phyloP scores from a whole-genome alignment of 2,329 filamentous ascomycete genomes.

The Berkeleyomyces rouxiae region DNA sequence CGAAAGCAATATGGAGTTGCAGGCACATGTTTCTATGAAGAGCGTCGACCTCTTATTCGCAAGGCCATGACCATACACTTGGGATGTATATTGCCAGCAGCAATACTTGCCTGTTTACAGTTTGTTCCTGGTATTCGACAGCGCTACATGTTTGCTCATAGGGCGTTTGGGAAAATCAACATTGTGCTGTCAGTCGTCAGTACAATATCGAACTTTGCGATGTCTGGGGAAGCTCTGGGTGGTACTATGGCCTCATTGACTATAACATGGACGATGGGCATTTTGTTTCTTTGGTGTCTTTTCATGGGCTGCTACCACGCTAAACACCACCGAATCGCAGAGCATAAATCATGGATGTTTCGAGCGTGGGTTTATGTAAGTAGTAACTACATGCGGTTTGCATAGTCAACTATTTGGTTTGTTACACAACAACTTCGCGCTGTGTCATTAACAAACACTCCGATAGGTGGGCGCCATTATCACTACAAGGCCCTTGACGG shows the following conservation, averaged over 20 bases:
- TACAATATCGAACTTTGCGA: not conserved
- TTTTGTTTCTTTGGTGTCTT: not conserved
- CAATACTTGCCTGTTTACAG: constrained; percentile 3
- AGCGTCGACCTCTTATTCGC: not conserved
- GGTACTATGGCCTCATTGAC: not conserved
- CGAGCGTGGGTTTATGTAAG: constrained; percentile 9
- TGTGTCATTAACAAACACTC: not conserved
- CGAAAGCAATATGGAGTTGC: not conserved
- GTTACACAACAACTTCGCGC: not conserved
- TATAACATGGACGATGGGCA: not conserved
- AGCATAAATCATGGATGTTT: constrained; percentile 7
- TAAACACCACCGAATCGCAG: not conserved
- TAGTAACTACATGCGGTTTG: not conserved
- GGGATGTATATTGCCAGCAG: constrained; percentile 3
- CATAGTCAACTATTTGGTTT: not conserved
- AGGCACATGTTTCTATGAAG: constrained; percentile 7
- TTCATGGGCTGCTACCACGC: not conserved
- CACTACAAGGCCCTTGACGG: not conserved
- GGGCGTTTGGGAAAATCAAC: not conserved
- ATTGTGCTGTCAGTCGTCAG: not conserved
- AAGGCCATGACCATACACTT: not conserved
- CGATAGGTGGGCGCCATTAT: not conserved
- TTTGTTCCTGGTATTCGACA: constrained; percentile 8
- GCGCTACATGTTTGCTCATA: not conserved
- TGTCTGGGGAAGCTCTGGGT: constrained; percentile 1